phyloP scores from a whole-genome alignment of 805 yeast species.

The Suhomyces canberraensis region DNA sequence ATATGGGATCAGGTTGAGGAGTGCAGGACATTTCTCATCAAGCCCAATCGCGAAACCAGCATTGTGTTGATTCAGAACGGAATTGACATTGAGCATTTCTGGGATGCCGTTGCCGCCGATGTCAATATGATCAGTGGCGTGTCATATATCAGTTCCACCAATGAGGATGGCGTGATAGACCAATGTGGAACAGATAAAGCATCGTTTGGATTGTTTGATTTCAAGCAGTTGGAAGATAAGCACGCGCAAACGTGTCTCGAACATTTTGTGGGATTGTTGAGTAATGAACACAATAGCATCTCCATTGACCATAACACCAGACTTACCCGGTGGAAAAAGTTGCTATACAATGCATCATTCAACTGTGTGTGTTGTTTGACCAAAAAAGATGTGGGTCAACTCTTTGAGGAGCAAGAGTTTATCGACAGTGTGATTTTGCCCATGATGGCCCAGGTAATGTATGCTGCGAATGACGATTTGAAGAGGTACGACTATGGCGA shows the following conservation, averaged over 20 bases:
- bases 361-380: constrained; percentile 63
- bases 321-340: constrained; percentile 59
- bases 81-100: constrained; percentile 22
- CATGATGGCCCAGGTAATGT: constrained; percentile 20
- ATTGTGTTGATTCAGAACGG: constrained; percentile 27
- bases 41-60: constrained; percentile 10
- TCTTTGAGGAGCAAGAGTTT: constrained; percentile 22
- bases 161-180: constrained; percentile 21
- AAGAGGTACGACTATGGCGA: constrained; percentile 9
- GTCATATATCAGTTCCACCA: constrained; percentile 31
- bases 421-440: constrained; percentile 11
- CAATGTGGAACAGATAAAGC: constrained; percentile 26
- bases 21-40: constrained; percentile 10
- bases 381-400: constrained; percentile 56
- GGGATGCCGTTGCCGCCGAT: constrained; percentile 13
- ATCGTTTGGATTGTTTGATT: constrained; percentile 26
- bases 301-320: constrained; percentile 43
- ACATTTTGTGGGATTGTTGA: constrained; percentile 43
- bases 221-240: constrained; percentile 20
- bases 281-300: constrained; percentile 40
- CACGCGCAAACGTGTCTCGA: constrained; percentile 32
- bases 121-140: constrained; percentile 30
- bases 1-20: constrained; percentile 23
- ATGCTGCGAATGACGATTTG: constrained; percentile 16
- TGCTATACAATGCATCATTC: constrained; percentile 65